Evolutionary conservation across 208 protist genomes (phyloP), one percentile per base, ranked within the genome.

Genomic region (Trypanosoma avium): DNA sequence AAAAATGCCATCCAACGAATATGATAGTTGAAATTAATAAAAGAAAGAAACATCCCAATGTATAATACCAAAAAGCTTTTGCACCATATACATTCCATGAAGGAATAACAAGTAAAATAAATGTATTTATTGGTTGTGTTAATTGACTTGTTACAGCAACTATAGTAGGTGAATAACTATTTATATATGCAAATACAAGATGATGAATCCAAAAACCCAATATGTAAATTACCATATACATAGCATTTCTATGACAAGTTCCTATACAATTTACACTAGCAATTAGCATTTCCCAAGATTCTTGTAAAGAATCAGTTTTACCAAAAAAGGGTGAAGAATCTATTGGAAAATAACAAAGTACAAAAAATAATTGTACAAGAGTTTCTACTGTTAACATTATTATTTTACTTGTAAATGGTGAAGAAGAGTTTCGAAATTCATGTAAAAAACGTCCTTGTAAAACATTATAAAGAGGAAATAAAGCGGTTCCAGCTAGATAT

Each of bases 391-490:
- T 47, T 38, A 82, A 55, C 76, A 82, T 82, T 7, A 74, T 26
- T 32, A 82, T 77, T 63, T 77, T 77, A 17, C 21, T 38, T 17
- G 52, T 77, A 48, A 77, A 81, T 19, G 69, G 57, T 12, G 53
- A 55, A 43, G 36, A 61, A 24, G 32, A 48, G 29, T 61, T 52
- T 48, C 66, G 27, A 67, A 77, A 81, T 43, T 81, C 60, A 38
- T 66, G 38, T 15, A 76, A 55, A 40, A 81, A 81, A 19, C 61
- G 40, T 26, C 75, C 75, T 50, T 81, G 75, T 29, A 81, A 42
- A 43, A 81, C 75, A 46, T 81, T 81, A 50, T 81, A 81, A 55
- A 81, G 38, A n/a, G 75, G 75, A 59, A 77, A 81, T 10, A 63
- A 57, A 22, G 49, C 35, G 5, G 54, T 70, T 10, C 47, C 62